phyloP scores from a whole-genome alignment of 1,284 basidiomycete genomes.

The Quambalaria eucalypti region DNA sequence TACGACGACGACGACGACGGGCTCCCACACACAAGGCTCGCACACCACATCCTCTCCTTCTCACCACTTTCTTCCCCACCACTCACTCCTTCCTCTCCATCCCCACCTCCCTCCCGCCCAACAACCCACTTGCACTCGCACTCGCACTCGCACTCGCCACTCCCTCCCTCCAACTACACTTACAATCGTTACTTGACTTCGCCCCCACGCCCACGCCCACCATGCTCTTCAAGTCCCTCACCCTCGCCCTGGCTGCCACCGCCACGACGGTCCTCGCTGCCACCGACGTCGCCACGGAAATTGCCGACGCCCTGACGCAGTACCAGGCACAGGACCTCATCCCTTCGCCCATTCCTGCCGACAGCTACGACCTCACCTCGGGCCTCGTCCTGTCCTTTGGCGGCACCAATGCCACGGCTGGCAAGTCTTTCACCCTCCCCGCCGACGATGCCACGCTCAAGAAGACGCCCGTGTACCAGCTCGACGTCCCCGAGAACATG shows the following conservation, averaged over 20 bases:
- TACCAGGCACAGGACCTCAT: not conserved
- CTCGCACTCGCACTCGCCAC: not conserved
- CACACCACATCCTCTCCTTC: too few relatives aligned
- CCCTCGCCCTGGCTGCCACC: not conserved
- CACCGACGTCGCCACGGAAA: not conserved
- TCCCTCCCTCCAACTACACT: not conserved
- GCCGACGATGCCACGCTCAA: not conserved
- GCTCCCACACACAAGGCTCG: too few relatives aligned
- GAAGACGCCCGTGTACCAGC: not conserved
- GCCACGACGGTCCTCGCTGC: not conserved
- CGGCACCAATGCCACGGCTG: not conserved
- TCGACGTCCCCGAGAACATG: not conserved
- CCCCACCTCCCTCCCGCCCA: not conserved
- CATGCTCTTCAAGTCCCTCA: not conserved
- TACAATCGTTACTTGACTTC: conserved; percentile 1
- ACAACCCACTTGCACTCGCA: not conserved
- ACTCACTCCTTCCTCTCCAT: not conserved
- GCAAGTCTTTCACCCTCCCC: not conserved
- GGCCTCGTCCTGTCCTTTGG: not conserved
- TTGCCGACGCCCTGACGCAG: not conserved
- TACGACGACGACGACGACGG: too few relatives aligned
- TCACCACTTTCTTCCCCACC: not conserved
- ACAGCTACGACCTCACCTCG: not conserved
- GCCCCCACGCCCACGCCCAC: not conserved
- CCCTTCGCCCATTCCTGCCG: not conserved